A percentile compares a stretch with the other conserved stretches of the same genome.
Evolutionary conservation across 1,284 basidiomycete genomes (phyloP).

Genomic region (Rhodotorula sp.): DNA sequence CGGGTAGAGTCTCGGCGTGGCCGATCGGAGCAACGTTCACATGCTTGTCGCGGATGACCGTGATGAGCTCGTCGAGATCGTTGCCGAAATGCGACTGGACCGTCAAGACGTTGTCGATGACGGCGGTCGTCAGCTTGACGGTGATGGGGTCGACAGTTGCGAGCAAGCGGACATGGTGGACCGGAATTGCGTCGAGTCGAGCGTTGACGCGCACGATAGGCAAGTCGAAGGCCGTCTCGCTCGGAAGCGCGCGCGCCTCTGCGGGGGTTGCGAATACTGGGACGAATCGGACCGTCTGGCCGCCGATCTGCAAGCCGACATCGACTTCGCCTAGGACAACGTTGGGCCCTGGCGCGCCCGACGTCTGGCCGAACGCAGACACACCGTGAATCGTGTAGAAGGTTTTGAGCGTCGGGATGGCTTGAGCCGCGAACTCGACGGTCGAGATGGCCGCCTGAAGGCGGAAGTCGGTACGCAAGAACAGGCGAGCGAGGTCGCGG

Average conservation of each 20-base stretch:
- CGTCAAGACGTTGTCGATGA: constrained; percentile 74
- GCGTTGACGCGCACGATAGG: constrained; percentile 53
- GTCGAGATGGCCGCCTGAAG: constrained; percentile 24
- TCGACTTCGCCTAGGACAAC: constrained; percentile 45
- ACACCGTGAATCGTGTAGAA: constrained; percentile 30
- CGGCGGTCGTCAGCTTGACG: constrained; percentile 70
- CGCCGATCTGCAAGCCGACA: constrained; percentile 66
- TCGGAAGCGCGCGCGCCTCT: background rate
- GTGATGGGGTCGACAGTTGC: constrained; percentile 67
- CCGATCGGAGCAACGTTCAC: background rate
- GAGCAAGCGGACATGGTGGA: constrained; percentile 58
- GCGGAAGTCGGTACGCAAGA: constrained; percentile 7
- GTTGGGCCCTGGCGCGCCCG: background rate
- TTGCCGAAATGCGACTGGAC: constrained; percentile 82
- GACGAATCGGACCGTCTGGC: constrained; percentile 66
- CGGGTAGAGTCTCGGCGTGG: background rate
- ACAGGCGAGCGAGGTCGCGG: background rate
- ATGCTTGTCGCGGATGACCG: constrained; percentile 56
- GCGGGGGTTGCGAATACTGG: constrained; percentile 46
- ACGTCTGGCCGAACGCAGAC: constrained; percentile 3
- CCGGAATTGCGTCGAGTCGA: constrained; percentile 66
- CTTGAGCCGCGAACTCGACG: constrained; percentile 31
- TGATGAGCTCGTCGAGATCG: constrained; percentile 75
- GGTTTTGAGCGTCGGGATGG: constrained; percentile 38
- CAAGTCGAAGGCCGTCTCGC: constrained; percentile 19